phyloP scores from a whole-genome alignment of 2,329 filamentous ascomycete species.

The Sporothrix sp. region DNA sequence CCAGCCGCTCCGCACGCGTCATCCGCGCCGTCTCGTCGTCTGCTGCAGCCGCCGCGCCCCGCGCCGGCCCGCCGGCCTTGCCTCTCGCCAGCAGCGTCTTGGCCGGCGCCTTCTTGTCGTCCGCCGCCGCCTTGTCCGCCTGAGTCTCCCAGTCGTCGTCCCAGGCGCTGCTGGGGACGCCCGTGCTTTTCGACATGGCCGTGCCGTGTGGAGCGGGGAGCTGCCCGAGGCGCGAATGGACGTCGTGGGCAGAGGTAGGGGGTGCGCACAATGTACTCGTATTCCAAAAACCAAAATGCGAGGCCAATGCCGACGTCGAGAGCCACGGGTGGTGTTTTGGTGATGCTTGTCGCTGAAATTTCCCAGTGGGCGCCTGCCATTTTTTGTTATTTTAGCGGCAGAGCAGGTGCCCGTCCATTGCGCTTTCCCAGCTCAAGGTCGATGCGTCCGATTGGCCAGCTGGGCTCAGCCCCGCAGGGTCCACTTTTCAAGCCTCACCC shows the following conservation, averaged over 20 bases:
- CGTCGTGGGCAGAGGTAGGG: neutral
- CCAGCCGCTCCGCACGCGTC: constrained; percentile 66
- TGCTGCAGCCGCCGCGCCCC: neutral
- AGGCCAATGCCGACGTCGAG: neutral
- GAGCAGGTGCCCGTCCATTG: neutral
- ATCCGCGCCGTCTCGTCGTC: constrained; percentile 33
- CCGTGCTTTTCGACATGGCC: constrained; percentile 34
- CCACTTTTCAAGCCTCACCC: constrained; percentile 3
- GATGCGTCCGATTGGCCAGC: constrained; percentile 6
- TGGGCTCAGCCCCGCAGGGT: neutral
- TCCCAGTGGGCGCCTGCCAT: neutral
- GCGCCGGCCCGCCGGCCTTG: neutral
- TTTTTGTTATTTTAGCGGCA: constrained; percentile 5
- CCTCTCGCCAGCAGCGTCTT: neutral
- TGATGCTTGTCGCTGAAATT: neutral
- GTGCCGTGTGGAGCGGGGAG: neutral
- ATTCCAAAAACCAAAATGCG: neutral
- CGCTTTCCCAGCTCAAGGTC: too few relatives aligned
- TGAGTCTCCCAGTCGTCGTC: constrained; percentile 80
- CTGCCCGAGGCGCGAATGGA: neutral
- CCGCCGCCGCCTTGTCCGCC: constrained; percentile 47
- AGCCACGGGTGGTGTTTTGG: too few relatives aligned
- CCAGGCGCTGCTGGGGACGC: constrained; percentile 71
- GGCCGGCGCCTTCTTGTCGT: constrained; percentile 21
- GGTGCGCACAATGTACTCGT: neutral